These are phyloP conservation scores for Luffa aegyptiaca DNA, from an alignment of 306 rosid species.

Conservation along the genomic window DNA sequence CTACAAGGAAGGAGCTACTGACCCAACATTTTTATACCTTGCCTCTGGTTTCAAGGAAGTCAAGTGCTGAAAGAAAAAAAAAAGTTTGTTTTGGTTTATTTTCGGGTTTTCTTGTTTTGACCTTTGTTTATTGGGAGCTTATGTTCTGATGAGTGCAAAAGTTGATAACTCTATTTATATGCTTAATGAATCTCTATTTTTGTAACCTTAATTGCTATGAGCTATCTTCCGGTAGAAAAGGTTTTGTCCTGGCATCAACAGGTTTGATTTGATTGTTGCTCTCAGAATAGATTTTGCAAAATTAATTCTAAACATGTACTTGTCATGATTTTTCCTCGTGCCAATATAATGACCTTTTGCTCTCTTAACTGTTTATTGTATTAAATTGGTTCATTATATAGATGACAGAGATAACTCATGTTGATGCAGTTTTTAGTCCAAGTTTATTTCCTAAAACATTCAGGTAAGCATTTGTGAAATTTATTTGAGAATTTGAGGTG, in stretches of 20 bases:
- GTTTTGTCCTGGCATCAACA: too few relatives aligned
- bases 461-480: too few relatives aligned
- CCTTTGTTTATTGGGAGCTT: not conserved
- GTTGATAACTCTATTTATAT: not conserved
- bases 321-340: not conserved
- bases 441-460: too few relatives aligned
- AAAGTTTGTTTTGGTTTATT: not conserved
- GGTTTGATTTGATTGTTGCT: not conserved
- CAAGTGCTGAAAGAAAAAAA: conserved; percentile 44
- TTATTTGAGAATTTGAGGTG: too few relatives aligned
- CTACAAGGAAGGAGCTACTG: conserved; percentile 85
- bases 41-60: conserved; percentile 74
- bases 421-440: too few relatives aligned
- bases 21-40: conserved; percentile 82
- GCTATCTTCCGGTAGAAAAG: too few relatives aligned
- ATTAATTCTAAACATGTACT: not conserved
- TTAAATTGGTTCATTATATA: too few relatives aligned
- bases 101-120: not conserved
- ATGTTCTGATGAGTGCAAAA: not conserved
- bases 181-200: not conserved
- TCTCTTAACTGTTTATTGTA: too few relatives aligned
- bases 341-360: not conserved
- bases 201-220: not conserved
- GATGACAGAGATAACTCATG: too few relatives aligned
- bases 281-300: not conserved